Percentiles rank a stretch among this genome's conserved stretches.
Evolutionary conservation across 768 basidiomycete species (phyloP).

Genomic region (Lepiota brunneoincarnata): DNA sequence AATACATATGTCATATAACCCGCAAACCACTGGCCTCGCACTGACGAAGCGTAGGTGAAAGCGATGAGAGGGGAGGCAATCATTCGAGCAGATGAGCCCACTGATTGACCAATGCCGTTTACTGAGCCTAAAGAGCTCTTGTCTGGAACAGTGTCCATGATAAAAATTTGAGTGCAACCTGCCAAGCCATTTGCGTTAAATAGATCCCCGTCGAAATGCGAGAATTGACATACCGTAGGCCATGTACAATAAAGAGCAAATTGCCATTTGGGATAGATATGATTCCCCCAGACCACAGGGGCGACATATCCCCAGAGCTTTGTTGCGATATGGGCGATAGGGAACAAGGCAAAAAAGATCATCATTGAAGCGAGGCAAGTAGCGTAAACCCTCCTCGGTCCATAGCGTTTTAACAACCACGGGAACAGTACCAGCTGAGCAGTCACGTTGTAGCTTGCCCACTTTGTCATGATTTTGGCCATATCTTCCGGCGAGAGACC

Average conservation of each 20-base stretch:
- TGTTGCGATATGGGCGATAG: conserved; percentile 4
- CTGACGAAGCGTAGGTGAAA: conserved; percentile 60
- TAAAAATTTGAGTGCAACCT: conserved; percentile 13
- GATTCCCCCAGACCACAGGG: neutral
- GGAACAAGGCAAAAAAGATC: conserved; percentile 17
- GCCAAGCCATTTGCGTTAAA: neutral
- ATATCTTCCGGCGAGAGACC: conserved; percentile 54
- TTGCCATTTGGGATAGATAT: conserved; percentile 7
- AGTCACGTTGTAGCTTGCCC: conserved; percentile 49
- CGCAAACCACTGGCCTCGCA: conserved; percentile 40
- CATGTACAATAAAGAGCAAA: conserved; percentile 7
- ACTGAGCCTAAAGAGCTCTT: conserved; percentile 8
- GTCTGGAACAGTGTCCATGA: conserved; percentile 21
- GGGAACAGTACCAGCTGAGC: conserved; percentile 51
- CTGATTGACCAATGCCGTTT: conserved; percentile 26
- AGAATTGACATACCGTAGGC: conserved; percentile 5
- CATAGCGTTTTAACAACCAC: conserved; percentile 41
- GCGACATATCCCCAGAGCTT: neutral
- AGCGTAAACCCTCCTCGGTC: conserved; percentile 46
- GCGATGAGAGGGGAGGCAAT: conserved; percentile 55
- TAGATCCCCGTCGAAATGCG: neutral
- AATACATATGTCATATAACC: conserved; percentile 48
- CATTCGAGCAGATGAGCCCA: conserved; percentile 32
- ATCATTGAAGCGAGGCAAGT: conserved; percentile 12
- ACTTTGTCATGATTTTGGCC: conserved; percentile 46